Base-by-base conservation (phyloP, 2,329 filamentous ascomycete species). In the Orbilia brochopaga region DNA sequence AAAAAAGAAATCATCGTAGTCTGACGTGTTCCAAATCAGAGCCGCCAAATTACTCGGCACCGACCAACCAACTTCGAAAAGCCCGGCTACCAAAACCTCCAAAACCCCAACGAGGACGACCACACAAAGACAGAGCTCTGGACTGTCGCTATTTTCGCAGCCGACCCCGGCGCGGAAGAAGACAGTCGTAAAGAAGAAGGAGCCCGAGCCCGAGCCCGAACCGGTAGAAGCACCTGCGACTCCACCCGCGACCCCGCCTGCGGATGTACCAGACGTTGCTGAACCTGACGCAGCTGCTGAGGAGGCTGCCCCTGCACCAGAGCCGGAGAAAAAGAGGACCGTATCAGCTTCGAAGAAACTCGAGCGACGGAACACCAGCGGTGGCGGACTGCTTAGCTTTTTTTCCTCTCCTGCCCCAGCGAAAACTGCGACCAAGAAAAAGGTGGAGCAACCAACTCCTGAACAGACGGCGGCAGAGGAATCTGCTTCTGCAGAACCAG, bases 11-110 rank as follows among this genome's bases (percentile, higher is more conserved):
- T 46, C 27, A 23, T 44, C 0, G 44, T 44, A 19, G 27, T 42
- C 60, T 72, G 50, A 72, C 50, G 17, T 55, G 37, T 37, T 60
- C 17, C 42, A 11, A 32, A 21, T 27, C 35, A 72, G 67, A 55
- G 67, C 67, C 13, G 67, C 67, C 24, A 72, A 72, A 64, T 53
- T 72, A 35, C 67, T 72, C 23, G 67, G 67, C 13, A 64, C 60
- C 6, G 59, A 65, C 46, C 60, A 56, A 4, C 42, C 60, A 19
- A 54, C 67, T 21, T 60, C 55, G 51, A 65, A 65, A 21, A 35
- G 51, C 6, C 3, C 59, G 23, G 23, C 37, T 17, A 5, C 24
- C 8, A 48, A 21, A 15, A 37, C 15, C 5, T 11, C 40, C 30
- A 51, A 62, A 24, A 15, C 61, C 0, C 32, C 61, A 19, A 32